Conservation (phyloP, 495 filamentous ascomycete species). For the Aspergillus campestris region DNA sequence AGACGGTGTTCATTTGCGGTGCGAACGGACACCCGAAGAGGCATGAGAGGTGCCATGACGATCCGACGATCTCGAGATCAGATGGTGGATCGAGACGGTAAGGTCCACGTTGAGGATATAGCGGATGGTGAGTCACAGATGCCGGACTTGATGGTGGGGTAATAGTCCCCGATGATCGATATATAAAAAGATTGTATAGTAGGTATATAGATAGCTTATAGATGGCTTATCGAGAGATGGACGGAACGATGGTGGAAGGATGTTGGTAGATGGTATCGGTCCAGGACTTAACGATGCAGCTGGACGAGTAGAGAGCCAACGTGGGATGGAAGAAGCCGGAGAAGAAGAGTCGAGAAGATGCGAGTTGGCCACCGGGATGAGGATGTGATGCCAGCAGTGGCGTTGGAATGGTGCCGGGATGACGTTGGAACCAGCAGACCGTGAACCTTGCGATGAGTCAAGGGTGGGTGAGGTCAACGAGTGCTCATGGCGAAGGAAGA, state of each 20-base stretch:
- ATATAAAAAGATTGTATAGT: too few species aligned
- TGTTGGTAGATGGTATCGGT: too few species aligned
- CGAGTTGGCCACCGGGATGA: neutral
- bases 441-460: neutral
- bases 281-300: neutral
- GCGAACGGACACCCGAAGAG: slow-evolving; percentile 25
- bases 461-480: neutral
- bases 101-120: too few species aligned
- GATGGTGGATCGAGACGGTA: neutral
- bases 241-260: too few species aligned
- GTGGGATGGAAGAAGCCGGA: neutral
- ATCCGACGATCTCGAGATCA: neutral
- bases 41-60: slow-evolving; percentile 6
- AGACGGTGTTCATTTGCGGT: slow-evolving; percentile 13
- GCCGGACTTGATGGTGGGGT: too few species aligned
- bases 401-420: slow-evolving; percentile 1
- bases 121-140: too few species aligned
- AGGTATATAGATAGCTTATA: too few species aligned
- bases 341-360: neutral
- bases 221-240: too few species aligned
- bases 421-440: neutral
- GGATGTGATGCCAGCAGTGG: neutral
- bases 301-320: neutral
- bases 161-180: too few species aligned
- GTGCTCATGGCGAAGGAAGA: neutral